These are phyloP conservation scores for Boletus rufocinnamomeus DNA, from an alignment of 768 basidiomycete species.

Conservation along the genomic window DNA sequence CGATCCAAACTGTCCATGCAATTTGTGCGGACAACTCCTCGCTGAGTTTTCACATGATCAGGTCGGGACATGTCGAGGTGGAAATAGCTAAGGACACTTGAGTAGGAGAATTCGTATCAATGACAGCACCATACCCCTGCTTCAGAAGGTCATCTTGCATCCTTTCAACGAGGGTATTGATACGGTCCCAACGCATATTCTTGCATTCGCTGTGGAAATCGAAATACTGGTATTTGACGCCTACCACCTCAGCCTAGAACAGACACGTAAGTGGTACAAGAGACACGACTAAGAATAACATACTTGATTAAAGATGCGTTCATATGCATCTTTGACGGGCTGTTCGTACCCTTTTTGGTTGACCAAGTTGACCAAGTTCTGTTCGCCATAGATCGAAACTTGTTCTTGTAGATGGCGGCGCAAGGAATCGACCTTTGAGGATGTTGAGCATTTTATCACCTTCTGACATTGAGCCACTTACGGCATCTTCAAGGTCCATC, in stretches of 20 bases:
- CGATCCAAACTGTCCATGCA: constrained; percentile 98
- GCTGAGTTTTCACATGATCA: constrained; percentile 60
- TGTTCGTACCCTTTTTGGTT: constrained; percentile 93
- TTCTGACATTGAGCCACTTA: constrained; percentile 39
- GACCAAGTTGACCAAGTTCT: constrained; percentile 85
- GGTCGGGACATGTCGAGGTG: constrained; percentile 53
- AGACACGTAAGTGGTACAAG: neutral
- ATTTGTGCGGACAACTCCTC: constrained; percentile 85
- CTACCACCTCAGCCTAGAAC: constrained; percentile 57
- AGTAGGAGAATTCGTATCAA: constrained; percentile 4
- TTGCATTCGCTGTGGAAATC: constrained; percentile 97
- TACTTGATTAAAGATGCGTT: constrained; percentile 70
- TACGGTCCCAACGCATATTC: constrained; percentile 93
- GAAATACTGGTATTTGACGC: constrained; percentile 89
- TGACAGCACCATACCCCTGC: constrained; percentile 53
- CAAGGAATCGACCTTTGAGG: constrained; percentile 64
- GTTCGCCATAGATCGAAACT: constrained; percentile 71
- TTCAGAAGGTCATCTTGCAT: constrained; percentile 67
- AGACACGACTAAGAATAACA: constrained; percentile 14
- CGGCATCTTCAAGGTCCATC: constrained; percentile 90
- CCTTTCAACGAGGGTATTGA: constrained; percentile 76
- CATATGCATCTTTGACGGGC: constrained; percentile 94
- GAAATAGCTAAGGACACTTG: constrained; percentile 63
- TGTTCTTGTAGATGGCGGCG: constrained; percentile 74
- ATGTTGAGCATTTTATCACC: constrained; percentile 4